Evolutionary conservation across 2,329 filamentous ascomycete genomes (phyloP).

Genomic region (Drechslerella stenobrocha): DNA sequence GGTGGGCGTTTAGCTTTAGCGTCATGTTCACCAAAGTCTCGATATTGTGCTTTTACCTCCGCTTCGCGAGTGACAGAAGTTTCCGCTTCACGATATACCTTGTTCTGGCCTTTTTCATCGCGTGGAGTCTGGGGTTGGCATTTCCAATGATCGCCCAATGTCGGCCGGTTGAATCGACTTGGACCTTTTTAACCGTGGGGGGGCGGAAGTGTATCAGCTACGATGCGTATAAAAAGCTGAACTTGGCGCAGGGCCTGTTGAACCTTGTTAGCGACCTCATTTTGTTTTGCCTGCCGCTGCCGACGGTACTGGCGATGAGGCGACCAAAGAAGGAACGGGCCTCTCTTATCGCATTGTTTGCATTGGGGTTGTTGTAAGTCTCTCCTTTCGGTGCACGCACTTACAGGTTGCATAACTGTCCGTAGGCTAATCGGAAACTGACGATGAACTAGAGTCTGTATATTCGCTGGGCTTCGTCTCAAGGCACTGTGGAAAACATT

Average conservation of each 20-base stretch:
- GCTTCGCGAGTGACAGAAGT: constrained; percentile 24
- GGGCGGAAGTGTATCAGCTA: constrained; percentile 26
- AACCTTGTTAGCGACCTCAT: constrained; percentile 40
- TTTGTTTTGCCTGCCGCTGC: constrained; percentile 35
- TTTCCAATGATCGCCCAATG: constrained; percentile 39
- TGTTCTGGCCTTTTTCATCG: constrained; percentile 32
- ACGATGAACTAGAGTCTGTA: constrained; percentile 23
- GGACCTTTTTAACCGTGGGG: constrained; percentile 14
- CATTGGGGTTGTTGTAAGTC: constrained; percentile 38
- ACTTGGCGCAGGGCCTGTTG: constrained; percentile 35
- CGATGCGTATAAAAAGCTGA: constrained; percentile 23
- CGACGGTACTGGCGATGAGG: constrained; percentile 27
- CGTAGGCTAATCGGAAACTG: neutral
- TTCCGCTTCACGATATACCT: constrained; percentile 31
- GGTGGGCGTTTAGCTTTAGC: constrained; percentile 41
- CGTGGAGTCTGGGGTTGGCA: constrained; percentile 36
- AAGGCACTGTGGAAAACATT: constrained; percentile 39
- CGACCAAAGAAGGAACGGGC: constrained; percentile 36
- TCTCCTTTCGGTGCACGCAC: neutral
- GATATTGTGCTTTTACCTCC: constrained; percentile 43
- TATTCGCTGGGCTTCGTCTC: constrained; percentile 35
- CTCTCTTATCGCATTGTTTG: constrained; percentile 23
- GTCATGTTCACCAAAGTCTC: constrained; percentile 47
- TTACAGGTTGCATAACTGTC: neutral
- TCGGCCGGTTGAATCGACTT: constrained; percentile 19